Percentiles rank a stretch among this genome's conserved stretches.
These are phyloP conservation scores for Cryomyces minteri DNA, from an alignment of 495 filamentous ascomycete species.

Conservation along the genomic window DNA sequence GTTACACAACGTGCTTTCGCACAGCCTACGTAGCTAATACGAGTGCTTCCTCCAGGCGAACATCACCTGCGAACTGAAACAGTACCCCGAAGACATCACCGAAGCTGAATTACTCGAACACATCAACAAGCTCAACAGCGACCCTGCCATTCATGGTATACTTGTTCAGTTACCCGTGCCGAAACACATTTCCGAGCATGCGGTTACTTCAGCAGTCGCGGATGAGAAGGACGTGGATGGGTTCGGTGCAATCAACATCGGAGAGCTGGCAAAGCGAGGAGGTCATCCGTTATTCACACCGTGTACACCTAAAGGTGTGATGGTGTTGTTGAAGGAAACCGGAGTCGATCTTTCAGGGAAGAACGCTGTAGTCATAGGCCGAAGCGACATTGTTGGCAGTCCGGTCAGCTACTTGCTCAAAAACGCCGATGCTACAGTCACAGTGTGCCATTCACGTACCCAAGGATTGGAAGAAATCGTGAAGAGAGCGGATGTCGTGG, in stretches of 20 bases:
- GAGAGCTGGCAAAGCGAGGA: slow-evolving; percentile 86
- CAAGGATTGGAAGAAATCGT: slow-evolving; percentile 49
- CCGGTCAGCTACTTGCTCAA: slow-evolving; percentile 89
- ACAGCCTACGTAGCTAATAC: background rate
- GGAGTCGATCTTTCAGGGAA: slow-evolving; percentile 75
- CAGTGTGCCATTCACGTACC: slow-evolving; percentile 84
- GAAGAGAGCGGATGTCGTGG: slow-evolving; percentile 73
- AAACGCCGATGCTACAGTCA: slow-evolving; percentile 92
- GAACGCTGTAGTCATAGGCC: slow-evolving; percentile 83
- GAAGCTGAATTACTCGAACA: slow-evolving; percentile 73
- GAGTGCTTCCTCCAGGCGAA: slow-evolving; percentile 40
- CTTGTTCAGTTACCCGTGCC: slow-evolving; percentile 88
- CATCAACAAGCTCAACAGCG: slow-evolving; percentile 69
- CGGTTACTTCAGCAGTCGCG: slow-evolving; percentile 73
- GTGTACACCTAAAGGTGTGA: slow-evolving; percentile 93
- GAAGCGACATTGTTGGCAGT: slow-evolving; percentile 93
- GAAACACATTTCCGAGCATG: slow-evolving; percentile 70
- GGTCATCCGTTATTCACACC: slow-evolving; percentile 75
- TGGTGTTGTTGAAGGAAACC: slow-evolving; percentile 71
- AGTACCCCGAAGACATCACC: slow-evolving; percentile 61
- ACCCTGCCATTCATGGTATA: slow-evolving; percentile 75
- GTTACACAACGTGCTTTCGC: background rate
- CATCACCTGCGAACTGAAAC: slow-evolving; percentile 70
- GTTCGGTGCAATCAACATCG: slow-evolving; percentile 84
- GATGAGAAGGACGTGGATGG: slow-evolving; percentile 97